Conservation (phyloP, 2,329 filamentous ascomycete species). For the Dothistroma septosporum region DNA sequence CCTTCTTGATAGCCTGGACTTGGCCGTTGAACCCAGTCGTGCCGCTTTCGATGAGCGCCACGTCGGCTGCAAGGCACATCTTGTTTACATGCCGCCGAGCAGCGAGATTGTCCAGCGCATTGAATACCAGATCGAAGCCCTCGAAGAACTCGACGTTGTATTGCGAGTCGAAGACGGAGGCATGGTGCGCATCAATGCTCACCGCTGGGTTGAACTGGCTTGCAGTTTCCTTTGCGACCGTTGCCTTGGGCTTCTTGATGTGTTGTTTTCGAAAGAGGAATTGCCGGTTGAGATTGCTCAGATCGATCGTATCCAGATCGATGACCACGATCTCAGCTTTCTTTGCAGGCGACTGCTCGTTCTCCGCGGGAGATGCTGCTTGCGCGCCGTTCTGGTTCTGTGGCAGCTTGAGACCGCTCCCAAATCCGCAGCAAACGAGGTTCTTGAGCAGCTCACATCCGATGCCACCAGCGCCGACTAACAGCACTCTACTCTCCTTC, state of each 20-base stretch:
- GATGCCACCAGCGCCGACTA: slow-evolving; percentile 95
- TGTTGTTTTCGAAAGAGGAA: slow-evolving; percentile 96
- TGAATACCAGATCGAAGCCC: slow-evolving; percentile 82
- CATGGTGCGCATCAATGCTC: slow-evolving; percentile 82
- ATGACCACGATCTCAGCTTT: slow-evolving; percentile 76
- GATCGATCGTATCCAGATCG: slow-evolving; percentile 95
- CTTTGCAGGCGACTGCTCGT: slow-evolving; percentile 4
- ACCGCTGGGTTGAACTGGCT: slow-evolving; percentile 84
- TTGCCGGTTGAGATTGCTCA: slow-evolving; percentile 95
- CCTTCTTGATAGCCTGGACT: slow-evolving; percentile 87
- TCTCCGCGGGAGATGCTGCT: background rate
- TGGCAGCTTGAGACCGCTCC: slow-evolving; percentile 35
- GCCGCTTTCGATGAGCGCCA: slow-evolving; percentile 91
- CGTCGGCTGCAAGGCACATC: slow-evolving; percentile 89
- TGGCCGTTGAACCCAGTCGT: slow-evolving; percentile 98
- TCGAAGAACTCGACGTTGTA: slow-evolving; percentile 90
- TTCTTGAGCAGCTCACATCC: slow-evolving; percentile 98
- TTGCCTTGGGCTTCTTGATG: slow-evolving; percentile 93
- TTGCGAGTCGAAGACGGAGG: slow-evolving; percentile 84
- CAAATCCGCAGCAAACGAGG: slow-evolving; percentile 84
- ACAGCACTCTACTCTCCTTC: slow-evolving; percentile 55
- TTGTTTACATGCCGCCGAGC: slow-evolving; percentile 91
- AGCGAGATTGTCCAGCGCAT: slow-evolving; percentile 92
- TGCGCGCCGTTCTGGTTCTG: slow-evolving; percentile 8
- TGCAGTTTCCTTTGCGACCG: slow-evolving; percentile 90